phyloP scores from a whole-genome alignment of 1,284 basidiomycete species.

The Thelephora terrestris region DNA sequence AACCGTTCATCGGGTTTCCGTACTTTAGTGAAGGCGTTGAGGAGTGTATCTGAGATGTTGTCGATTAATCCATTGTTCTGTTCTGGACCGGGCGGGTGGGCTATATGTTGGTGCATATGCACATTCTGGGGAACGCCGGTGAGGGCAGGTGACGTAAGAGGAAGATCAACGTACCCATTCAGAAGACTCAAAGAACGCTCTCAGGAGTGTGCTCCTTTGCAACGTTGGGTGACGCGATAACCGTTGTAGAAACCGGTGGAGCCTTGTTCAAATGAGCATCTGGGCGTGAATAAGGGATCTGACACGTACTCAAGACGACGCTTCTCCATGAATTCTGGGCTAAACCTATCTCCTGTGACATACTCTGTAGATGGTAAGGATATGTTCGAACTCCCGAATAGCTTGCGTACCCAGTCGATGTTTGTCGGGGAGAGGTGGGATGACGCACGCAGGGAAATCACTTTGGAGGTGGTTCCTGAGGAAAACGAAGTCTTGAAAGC shows the following conservation, averaged over 20 bases:
- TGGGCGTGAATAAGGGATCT: conserved; percentile 5
- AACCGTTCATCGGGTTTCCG: conserved; percentile 97
- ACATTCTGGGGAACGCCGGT: conserved; percentile 55
- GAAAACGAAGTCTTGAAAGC: conserved; percentile 98
- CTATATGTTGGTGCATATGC: conserved; percentile 90
- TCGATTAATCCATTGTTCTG: conserved; percentile 79
- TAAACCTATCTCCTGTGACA: conserved; percentile 94
- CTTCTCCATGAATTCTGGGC: conserved; percentile 92
- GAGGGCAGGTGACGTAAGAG: background rate
- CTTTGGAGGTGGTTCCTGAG: conserved; percentile 80
- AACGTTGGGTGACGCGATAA: conserved; percentile 89
- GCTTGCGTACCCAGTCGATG: conserved; percentile 75
- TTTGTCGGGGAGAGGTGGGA: conserved; percentile 94
- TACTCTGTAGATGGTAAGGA: conserved; percentile 55
- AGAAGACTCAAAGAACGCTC: conserved; percentile 89
- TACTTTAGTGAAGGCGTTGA: conserved; percentile 92
- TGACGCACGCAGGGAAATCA: conserved; percentile 94
- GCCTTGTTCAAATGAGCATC: conserved; percentile 33
- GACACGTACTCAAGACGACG: conserved; percentile 75
- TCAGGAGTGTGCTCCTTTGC: conserved; percentile 82
- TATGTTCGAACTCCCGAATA: background rate
- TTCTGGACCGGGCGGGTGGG: conserved; percentile 79
- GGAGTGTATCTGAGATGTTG: conserved; percentile 88
- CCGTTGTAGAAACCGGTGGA: conserved; percentile 89
- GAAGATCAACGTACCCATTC: conserved; percentile 75